Evolutionary conservation across 192 early-diverging fungal species (phyloP).

Genomic region (Phlyctochytrium planicorne): DNA sequence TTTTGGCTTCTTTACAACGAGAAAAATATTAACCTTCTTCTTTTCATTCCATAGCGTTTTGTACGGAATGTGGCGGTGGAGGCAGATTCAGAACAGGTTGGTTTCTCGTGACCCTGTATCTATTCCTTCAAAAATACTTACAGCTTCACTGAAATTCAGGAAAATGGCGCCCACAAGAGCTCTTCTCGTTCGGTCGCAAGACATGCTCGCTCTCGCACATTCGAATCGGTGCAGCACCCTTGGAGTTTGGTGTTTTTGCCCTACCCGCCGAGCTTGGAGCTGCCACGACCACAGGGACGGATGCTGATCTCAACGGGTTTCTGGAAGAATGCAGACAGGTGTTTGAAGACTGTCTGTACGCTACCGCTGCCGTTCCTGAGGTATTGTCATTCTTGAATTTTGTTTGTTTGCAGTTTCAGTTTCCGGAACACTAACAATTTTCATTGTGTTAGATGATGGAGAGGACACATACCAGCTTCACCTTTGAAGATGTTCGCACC

Average conservation of each 20-base stretch:
- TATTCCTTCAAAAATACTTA: not conserved
- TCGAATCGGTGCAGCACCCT: conserved; percentile 7
- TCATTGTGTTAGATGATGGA: not conserved
- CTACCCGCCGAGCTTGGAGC: not conserved
- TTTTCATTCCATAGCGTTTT: conserved; percentile 19
- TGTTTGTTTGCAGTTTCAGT: not conserved
- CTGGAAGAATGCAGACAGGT: not conserved
- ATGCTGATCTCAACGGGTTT: not conserved
- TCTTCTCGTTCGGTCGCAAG: conserved; percentile 3
- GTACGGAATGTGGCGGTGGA: conserved; percentile 43
- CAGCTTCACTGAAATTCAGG: not conserved
- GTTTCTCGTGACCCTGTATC: not conserved
- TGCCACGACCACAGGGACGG: not conserved
- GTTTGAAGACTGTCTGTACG: not conserved
- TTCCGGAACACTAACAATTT: not conserved
- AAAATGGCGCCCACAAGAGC: conserved; percentile 1
- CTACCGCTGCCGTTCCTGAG: not conserved
- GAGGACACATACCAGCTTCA: not conserved
- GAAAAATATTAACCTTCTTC: not conserved
- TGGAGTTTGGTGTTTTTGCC: not conserved
- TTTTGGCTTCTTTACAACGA: not conserved
- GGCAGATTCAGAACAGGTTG: conserved; percentile 22
- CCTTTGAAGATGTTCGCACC: not conserved
- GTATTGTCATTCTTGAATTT: not conserved
- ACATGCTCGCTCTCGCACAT: conserved; percentile 14